Evolutionary conservation across 495 filamentous ascomycete species (phyloP).

Genomic region (Staphylotrichum longicolle): DNA sequence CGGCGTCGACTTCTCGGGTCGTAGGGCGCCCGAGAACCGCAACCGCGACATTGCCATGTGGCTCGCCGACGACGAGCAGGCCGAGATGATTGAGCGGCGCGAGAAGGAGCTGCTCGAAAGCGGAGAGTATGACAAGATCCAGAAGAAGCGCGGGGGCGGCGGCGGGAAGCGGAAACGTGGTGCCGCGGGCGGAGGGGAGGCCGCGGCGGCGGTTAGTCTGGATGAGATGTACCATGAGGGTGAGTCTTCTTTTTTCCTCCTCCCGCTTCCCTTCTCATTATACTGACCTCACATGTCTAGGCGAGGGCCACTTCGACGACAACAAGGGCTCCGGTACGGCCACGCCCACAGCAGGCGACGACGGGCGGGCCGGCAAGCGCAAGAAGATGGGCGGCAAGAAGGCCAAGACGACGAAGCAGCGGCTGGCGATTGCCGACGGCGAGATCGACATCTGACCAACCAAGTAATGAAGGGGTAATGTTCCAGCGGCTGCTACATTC

Average conservation of each 20-base stretch:
- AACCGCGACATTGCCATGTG: conserved; percentile 96
- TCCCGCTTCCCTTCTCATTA: neutral
- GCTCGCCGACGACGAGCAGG: conserved; percentile 94
- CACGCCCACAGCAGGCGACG: conserved; percentile 65
- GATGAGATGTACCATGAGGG: conserved; percentile 99
- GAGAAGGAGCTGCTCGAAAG: conserved; percentile 74
- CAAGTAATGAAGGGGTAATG: conserved; percentile 11
- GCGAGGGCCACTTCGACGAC: conserved; percentile 93
- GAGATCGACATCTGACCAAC: conserved; percentile 42
- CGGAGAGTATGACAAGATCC: conserved; percentile 60
- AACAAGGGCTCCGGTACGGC: conserved; percentile 79
- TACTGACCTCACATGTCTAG: conserved; percentile 28
- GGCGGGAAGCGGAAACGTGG: conserved; percentile 45
- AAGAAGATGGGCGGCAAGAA: conserved; percentile 67
- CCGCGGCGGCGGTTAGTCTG: conserved; percentile 63
- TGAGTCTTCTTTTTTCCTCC: conserved; percentile 45
- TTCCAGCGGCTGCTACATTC: neutral
- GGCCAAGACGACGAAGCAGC: conserved; percentile 87
- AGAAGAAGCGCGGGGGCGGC: conserved; percentile 61
- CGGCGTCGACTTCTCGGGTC: conserved; percentile 86
- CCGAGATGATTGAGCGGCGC: conserved; percentile 82
- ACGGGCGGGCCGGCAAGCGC: conserved; percentile 47
- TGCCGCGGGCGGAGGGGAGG: conserved; percentile 33
- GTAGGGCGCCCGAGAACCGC: conserved; percentile 75
- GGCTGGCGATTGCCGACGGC: conserved; percentile 83